Conservation (phyloP, 495 filamentous ascomycete species). For the Tuber borchii region DNA sequence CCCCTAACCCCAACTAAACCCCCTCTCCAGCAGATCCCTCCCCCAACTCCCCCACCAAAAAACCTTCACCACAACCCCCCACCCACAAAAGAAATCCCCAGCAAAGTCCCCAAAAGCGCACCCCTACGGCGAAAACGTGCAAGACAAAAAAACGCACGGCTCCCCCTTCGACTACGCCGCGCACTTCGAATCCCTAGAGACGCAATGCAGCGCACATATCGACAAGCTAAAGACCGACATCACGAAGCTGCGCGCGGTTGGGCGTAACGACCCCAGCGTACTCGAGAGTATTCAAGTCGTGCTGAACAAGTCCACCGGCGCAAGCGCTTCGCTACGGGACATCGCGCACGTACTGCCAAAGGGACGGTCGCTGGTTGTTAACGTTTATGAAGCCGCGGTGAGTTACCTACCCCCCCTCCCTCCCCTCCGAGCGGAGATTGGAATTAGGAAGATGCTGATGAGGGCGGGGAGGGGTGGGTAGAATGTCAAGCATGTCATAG, state of each 20-base stretch:
- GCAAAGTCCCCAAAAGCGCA: slow-evolving; percentile 17
- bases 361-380: slow-evolving; percentile 30
- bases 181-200: slow-evolving; percentile 29
- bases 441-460: not conserved
- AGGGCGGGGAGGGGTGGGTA: not conserved
- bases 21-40: not conserved
- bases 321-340: slow-evolving; percentile 20
- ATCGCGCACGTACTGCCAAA: slow-evolving; percentile 38
- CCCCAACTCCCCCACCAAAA: slow-evolving; percentile 8
- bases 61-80: slow-evolving; percentile 8
- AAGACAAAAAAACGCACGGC: slow-evolving; percentile 3
- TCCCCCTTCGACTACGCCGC: slow-evolving; percentile 29
- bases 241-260: slow-evolving; percentile 24
- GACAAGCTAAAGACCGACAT: slow-evolving; percentile 36
- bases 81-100: not conserved
- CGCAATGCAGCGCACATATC: slow-evolving; percentile 18
- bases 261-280: slow-evolving; percentile 11
- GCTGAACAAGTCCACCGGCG: slow-evolving; percentile 21
- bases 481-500: slow-evolving; percentile 36
- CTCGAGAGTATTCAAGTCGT: slow-evolving; percentile 27
- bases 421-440: not conserved
- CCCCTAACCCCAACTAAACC: slow-evolving; percentile 10
- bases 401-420: not conserved
- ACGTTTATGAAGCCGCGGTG: slow-evolving; percentile 36
- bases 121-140: slow-evolving; percentile 21